Conservation (phyloP, 441 rosid species). For the Pelargonium citronellum region DNA sequence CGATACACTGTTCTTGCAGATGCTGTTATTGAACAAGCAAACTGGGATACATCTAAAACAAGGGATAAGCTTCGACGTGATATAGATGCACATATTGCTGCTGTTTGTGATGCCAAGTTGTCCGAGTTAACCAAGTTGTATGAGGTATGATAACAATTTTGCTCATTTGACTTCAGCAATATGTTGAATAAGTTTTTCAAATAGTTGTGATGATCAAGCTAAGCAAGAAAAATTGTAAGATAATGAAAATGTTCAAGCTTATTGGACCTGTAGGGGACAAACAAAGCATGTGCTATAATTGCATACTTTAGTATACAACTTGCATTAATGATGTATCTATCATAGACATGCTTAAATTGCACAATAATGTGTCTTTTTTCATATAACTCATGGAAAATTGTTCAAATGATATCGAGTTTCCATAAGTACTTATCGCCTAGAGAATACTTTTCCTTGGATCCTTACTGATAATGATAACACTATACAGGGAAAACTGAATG, state of each 20-base stretch:
- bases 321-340: not conserved
- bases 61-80: conserved; percentile 65
- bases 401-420: not conserved
- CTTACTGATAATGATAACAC: conserved; percentile 20
- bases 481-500: conserved; percentile 69
- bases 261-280: not conserved
- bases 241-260: conserved; percentile 1
- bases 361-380: not conserved
- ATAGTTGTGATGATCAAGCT: not conserved
- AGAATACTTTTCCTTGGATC: too few species aligned
- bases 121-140: conserved; percentile 56
- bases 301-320: conserved; percentile 1
- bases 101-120: conserved; percentile 68
- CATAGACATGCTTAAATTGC: not conserved
- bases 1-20: conserved; percentile 35
- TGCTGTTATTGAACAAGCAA: conserved; percentile 73
- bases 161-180: conserved; percentile 5
- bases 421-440: too few species aligned
- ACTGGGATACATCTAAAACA: conserved; percentile 69
- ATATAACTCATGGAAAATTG: not conserved
- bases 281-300: not conserved
- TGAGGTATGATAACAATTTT: conserved; percentile 43
- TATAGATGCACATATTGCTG: conserved; percentile 69
- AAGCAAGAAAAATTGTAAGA: not conserved
- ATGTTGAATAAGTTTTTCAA: not conserved